Base-by-base conservation (phyloP, 371 early-diverging fungal genomes). In the Mucor indicus region DNA sequence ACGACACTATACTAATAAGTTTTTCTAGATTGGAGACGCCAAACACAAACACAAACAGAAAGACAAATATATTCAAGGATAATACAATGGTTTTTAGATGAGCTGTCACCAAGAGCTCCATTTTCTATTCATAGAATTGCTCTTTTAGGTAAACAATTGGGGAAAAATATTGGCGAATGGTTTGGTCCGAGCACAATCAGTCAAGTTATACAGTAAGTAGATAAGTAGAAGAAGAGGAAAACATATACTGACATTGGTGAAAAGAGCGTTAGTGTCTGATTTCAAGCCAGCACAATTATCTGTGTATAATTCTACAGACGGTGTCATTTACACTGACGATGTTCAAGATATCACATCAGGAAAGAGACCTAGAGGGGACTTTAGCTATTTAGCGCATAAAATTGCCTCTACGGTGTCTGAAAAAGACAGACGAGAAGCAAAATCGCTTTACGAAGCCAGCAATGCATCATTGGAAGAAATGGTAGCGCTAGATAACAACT, bases 101-200 rank as follows among this genome's bases (percentile, higher is more conserved):
- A 87, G 32, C 64, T 84, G 52, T 76, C 87, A 1, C 75, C 83
- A 25, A 64, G 79, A 36, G 87, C 86, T 15, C 85, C 89, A 0
- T 95, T 91, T 54, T 94, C 95, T 4, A 90, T 98, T n/a, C 96
- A 98, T 48, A 72, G 89, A 12, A 89, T 98, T 50, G 92, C 93
- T 1, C 62, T 86, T n/a, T 63, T 88, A 2, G 98, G 96, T 7
- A 79, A 79, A 44, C 86, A 90, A 54, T 78, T 84, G 19, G 93
- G 89, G 29, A 95, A 92, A 55, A 81, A 87, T 38, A 88, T 95
- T 51, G 96, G 98, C 25, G 86, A 94, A 69, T 98, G 98, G 98
- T 96, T 95, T 74, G 96, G 96, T 0, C 98, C 98, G 0, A 80
- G 81, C 13, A 95, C 93, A 3, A 92, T 93, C 15, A 89, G 94